Evolutionary conservation across 2,329 filamentous ascomycete species (phyloP), one percentile per base, ranked within the genome.

Genomic region (Xylogone sp.): DNA sequence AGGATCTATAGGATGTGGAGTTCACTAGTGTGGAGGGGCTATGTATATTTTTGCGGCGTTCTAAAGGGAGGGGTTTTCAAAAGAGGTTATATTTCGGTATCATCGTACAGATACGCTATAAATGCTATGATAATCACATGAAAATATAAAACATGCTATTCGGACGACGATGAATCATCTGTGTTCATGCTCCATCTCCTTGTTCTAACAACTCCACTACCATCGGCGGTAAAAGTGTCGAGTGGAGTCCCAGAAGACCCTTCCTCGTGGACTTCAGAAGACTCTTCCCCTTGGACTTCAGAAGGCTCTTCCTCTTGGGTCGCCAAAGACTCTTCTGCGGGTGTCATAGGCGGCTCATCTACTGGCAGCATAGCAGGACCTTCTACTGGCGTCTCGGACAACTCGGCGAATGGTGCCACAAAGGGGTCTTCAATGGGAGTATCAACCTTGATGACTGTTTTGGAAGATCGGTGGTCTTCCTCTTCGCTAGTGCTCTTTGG

Each of bases 151-250:
- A 39, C 34, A 39, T 18, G n/a, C 34, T 39, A 39, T 5, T 39
- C 34, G n/a, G 13, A 39, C 34, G n/a, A 39, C 4, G 34, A 16
- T n/a, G n/a, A n/a, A n/a, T n/a, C n/a, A 39, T 39, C 34, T 39
- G 10, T 18, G 34, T 16, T 63, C 21, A 60, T 56, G 53, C 60
- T 63, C 65, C 64, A 65, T 31, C 60, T 56, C 46, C 63, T 53
- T 48, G 61, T 59, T 44, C 54, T 53, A 24, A 34, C 49, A 39
- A 5, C n/a, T 7, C 34, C 34, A 16, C 34, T 16, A 39, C 4
- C 34, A 39, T 39, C 34, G 4, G 5, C n/a, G 12, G 10, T 18
- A 16, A 16, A 39, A 9, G 34, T 39, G 34, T 39, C 46, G n/a
- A 8, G 43, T 31, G 48, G 34, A 6, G 8, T 13, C 34, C n/a